A percentile compares a stretch with the other conserved stretches of the same genome.
These are phyloP conservation scores for Parietaria judaica DNA, from an alignment of 306 rosid genomes.

Conservation along the genomic window DNA sequence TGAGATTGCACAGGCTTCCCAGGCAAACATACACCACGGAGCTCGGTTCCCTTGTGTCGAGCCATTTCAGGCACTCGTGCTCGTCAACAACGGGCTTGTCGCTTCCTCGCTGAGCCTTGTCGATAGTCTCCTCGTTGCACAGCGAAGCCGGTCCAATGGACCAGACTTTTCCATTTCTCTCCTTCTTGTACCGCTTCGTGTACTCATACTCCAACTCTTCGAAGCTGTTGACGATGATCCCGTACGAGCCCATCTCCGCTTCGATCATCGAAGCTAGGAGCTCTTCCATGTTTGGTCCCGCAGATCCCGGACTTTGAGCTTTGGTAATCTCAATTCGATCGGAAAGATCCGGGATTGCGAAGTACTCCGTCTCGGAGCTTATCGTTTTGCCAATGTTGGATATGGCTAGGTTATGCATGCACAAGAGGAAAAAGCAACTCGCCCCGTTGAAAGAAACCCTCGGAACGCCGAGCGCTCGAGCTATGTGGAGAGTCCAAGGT, in stretches of 20 bases:
- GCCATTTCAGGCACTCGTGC: conserved; percentile 33
- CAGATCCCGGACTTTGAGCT: conserved; percentile 20
- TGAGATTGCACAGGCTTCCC: conserved; percentile 38
- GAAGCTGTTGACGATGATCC: conserved; percentile 34
- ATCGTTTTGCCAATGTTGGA: conserved; percentile 21
- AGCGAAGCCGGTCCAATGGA: conserved; percentile 47
- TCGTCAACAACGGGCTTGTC: conserved; percentile 30
- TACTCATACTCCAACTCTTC: conserved; percentile 39
- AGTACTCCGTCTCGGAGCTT: conserved; percentile 30
- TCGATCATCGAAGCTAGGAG: neutral
- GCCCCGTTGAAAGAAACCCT: conserved; percentile 48
- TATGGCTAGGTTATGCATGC: conserved; percentile 4
- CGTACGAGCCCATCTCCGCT: conserved; percentile 30
- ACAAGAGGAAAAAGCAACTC: conserved; percentile 30
- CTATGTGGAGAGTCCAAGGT: conserved; percentile 42
- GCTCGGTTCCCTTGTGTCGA: conserved; percentile 22
- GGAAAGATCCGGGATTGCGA: conserved; percentile 35
- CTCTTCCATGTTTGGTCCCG: conserved; percentile 12
- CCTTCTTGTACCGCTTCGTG: conserved; percentile 20
- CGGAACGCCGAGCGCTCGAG: conserved; percentile 36
- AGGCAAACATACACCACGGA: conserved; percentile 34
- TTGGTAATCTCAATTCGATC: conserved; percentile 34
- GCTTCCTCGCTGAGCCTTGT: conserved; percentile 39
- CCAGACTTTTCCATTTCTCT: conserved; percentile 22
- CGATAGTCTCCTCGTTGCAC: conserved; percentile 25